Conservation (phyloP, 1,284 basidiomycete species). For the Mycosarcoma maydis region DNA sequence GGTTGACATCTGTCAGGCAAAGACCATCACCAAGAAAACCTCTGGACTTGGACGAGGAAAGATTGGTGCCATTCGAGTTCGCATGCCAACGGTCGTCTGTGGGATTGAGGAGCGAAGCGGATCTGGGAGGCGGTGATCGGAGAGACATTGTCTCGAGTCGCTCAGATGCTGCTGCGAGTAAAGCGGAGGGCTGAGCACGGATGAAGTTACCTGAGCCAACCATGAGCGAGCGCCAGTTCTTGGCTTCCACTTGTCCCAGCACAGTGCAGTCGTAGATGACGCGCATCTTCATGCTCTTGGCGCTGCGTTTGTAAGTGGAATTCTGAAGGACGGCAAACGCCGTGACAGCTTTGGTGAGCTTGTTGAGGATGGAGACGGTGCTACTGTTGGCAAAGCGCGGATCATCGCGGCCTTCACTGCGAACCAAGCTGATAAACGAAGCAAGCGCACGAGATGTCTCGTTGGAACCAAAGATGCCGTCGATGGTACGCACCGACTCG, state of each 20-base stretch:
- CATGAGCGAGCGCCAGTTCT: conserved; percentile 53
- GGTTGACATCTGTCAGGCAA: conserved; percentile 44
- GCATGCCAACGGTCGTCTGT: conserved; percentile 3
- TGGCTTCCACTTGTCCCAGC: conserved; percentile 65
- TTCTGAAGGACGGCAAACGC: conserved; percentile 71
- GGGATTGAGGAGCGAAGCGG: conserved; percentile 15
- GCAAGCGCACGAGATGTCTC: conserved; percentile 70
- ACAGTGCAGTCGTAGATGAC: conserved; percentile 70
- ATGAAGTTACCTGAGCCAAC: conserved; percentile 54
- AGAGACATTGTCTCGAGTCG: conserved; percentile 28
- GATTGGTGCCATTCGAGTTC: background rate
- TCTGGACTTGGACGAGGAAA: conserved; percentile 28
- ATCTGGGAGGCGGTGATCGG: conserved; percentile 17
- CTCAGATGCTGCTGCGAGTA: conserved; percentile 20
- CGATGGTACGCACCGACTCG: conserved; percentile 70
- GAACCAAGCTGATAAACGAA: conserved; percentile 70
- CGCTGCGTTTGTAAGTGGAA: conserved; percentile 69
- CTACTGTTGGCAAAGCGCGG: conserved; percentile 63
- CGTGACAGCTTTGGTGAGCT: conserved; percentile 70
- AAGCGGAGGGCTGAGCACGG: conserved; percentile 11
- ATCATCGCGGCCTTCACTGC: conserved; percentile 68
- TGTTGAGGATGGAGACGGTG: conserved; percentile 39
- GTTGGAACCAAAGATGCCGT: conserved; percentile 71
- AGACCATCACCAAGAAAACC: conserved; percentile 43
- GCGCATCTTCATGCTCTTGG: conserved; percentile 64